phyloP scores from a whole-genome alignment of 1,139 yeast species.

The Barnettozyma hawaiiensis region DNA sequence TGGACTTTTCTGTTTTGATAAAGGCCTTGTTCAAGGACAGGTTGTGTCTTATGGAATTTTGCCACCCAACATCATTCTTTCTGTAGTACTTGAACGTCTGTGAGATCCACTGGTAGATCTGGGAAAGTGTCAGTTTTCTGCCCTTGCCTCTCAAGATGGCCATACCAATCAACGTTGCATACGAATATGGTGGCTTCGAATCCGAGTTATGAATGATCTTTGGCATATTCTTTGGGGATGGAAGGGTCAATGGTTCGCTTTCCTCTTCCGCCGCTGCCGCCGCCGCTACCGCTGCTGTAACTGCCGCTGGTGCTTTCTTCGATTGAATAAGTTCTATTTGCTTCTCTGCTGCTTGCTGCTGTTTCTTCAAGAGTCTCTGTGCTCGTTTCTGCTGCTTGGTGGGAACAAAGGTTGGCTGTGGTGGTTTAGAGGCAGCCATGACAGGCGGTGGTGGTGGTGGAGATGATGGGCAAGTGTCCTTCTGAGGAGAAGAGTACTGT shows the following conservation, averaged over 20 bases:
- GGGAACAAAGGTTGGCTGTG: conserved; percentile 24
- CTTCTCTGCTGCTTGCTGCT: conserved; percentile 8
- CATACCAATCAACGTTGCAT: conserved; percentile 92
- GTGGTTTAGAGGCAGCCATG: conserved; percentile 19
- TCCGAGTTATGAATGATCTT: conserved; percentile 22
- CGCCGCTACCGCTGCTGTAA: no score
- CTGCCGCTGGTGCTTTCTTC: conserved; percentile 1
- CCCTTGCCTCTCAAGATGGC: conserved; percentile 83
- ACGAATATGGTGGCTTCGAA: conserved; percentile 85
- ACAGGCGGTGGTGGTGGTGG: conserved; percentile 3
- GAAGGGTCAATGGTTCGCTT: conserved; percentile 8
- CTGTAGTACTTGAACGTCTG: conserved; percentile 80
- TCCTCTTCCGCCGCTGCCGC: no score
- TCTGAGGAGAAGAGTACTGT: conserved; percentile 24
- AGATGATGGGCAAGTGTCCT: conserved; percentile 3
- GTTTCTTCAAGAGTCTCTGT: conserved; percentile 7
- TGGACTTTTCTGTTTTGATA: conserved; percentile 84
- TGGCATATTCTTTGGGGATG: conserved; percentile 25
- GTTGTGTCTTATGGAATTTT: conserved; percentile 83
- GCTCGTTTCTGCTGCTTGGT: conserved; percentile 11
- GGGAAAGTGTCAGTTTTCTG: conserved; percentile 77
- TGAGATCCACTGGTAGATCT: conserved; percentile 90
- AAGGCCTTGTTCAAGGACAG: conserved; percentile 82
- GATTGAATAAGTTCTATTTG: background rate
- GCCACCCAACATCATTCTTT: conserved; percentile 91